phyloP scores from a whole-genome alignment of 305 asterid genomes.

The Solanum chacoense region DNA sequence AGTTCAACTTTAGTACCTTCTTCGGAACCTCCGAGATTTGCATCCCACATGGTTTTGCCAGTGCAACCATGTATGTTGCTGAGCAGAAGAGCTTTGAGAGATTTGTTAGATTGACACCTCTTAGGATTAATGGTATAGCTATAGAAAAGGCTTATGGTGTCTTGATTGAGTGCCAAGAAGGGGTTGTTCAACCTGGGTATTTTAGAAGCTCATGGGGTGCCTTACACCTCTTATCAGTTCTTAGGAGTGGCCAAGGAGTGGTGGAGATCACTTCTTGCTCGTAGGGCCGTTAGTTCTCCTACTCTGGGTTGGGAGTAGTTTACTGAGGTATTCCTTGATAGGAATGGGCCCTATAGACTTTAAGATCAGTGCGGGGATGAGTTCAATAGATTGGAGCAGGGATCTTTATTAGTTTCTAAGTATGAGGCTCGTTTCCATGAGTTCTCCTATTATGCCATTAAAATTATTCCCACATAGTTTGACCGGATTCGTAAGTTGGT shows the following conservation, averaged over 20 bases:
- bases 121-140: background rate
- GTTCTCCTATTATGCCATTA: background rate
- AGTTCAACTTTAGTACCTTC: background rate
- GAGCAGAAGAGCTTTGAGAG: background rate
- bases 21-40: background rate
- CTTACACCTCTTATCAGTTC: background rate
- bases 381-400: background rate
- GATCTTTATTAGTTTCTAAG: background rate
- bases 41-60: background rate
- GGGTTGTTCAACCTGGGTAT: background rate
- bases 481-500: background rate
- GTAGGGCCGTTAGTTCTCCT: background rate
- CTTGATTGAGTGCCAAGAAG: background rate
- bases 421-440: background rate
- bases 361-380: background rate
- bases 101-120: background rate
- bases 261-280: background rate
- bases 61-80: background rate
- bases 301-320: background rate
- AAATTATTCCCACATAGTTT: background rate
- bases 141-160: too few species aligned
- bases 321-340: background rate
- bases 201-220: too few species aligned
- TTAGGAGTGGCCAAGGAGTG: background rate
- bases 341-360: background rate